Conservation (phyloP, 2,329 filamentous ascomycete genomes). For the Fusarium xylarioides region DNA sequence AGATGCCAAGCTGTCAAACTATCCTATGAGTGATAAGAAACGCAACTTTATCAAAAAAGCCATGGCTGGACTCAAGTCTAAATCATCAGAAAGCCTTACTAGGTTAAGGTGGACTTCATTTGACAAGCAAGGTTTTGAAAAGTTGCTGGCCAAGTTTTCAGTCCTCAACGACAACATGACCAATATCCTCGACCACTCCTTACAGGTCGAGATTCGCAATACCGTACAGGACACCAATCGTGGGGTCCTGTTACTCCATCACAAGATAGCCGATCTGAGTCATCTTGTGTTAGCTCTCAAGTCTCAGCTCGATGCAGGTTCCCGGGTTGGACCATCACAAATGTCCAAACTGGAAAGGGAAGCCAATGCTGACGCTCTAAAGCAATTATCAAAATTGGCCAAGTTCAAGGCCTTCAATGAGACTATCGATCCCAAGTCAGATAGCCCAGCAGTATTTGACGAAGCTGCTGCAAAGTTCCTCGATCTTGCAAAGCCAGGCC, state of each 20-base stretch:
- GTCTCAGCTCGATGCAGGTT: slow-evolving; percentile 51
- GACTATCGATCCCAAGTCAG: slow-evolving; percentile 52
- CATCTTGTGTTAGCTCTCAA: slow-evolving; percentile 58
- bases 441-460: slow-evolving; percentile 45
- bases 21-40: slow-evolving; percentile 54
- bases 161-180: slow-evolving; percentile 59
- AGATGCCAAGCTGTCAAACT: slow-evolving; percentile 56
- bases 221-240: slow-evolving; percentile 60
- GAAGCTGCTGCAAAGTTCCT: slow-evolving; percentile 51
- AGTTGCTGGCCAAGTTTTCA: slow-evolving; percentile 54
- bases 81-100: slow-evolving; percentile 47
- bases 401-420: slow-evolving; percentile 63
- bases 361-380: slow-evolving; percentile 52
- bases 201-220: slow-evolving; percentile 58
- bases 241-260: slow-evolving; percentile 57
- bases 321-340: slow-evolving; percentile 36
- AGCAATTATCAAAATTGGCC: slow-evolving; percentile 55
- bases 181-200: slow-evolving; percentile 55
- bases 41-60: slow-evolving; percentile 56
- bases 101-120: slow-evolving; percentile 57
- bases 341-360: slow-evolving; percentile 49
- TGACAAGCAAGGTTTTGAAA: slow-evolving; percentile 57
- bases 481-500: slow-evolving; percentile 49
- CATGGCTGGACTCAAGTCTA: slow-evolving; percentile 51
- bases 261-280: slow-evolving; percentile 56